Evolutionary conservation across 345 rosid species (phyloP).

Genomic region (Syzygium oleosum): DNA sequence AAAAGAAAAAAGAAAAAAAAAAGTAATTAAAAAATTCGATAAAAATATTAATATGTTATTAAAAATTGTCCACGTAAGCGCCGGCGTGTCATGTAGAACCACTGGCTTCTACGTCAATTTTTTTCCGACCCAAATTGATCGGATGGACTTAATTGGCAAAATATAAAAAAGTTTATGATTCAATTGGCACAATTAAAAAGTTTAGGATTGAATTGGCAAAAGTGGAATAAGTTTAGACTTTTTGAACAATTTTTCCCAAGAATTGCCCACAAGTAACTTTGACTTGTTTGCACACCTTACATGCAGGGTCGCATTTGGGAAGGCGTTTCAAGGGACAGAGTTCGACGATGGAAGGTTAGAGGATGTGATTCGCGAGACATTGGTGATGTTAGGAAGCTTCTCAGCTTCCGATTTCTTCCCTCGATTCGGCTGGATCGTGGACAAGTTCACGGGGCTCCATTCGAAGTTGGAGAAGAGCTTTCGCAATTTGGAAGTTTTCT

Average conservation of each 20-base stretch:
- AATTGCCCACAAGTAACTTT: background rate
- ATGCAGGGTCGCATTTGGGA: conserved; percentile 18
- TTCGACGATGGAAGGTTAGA: background rate
- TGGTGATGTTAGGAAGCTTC: conserved; percentile 1
- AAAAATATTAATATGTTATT: too few relatives aligned
- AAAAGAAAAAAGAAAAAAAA: too few relatives aligned
- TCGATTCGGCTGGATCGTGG: conserved; percentile 14
- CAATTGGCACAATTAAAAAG: too few relatives aligned
- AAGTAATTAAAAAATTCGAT: too few relatives aligned
- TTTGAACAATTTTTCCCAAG: background rate
- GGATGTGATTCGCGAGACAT: background rate
- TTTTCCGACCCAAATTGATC: too few relatives aligned
- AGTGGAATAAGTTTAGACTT: too few relatives aligned
- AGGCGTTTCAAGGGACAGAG: conserved; percentile 11
- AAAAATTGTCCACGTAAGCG: too few relatives aligned
- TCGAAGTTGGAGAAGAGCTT: conserved; percentile 3
- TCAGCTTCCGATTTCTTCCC: conserved; percentile 14
- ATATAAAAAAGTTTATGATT: too few relatives aligned
- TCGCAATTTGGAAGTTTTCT: conserved; percentile 1
- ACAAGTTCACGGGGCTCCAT: conserved; percentile 7
- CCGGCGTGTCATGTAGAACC: too few relatives aligned
- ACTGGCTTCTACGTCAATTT: too few relatives aligned
- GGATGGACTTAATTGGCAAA: too few relatives aligned
- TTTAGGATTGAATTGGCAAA: too few relatives aligned
- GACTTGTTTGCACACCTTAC: background rate